Base-by-base conservation (phyloP, 176 grass and related monocot species). In the Raddia guianensis region DNA sequence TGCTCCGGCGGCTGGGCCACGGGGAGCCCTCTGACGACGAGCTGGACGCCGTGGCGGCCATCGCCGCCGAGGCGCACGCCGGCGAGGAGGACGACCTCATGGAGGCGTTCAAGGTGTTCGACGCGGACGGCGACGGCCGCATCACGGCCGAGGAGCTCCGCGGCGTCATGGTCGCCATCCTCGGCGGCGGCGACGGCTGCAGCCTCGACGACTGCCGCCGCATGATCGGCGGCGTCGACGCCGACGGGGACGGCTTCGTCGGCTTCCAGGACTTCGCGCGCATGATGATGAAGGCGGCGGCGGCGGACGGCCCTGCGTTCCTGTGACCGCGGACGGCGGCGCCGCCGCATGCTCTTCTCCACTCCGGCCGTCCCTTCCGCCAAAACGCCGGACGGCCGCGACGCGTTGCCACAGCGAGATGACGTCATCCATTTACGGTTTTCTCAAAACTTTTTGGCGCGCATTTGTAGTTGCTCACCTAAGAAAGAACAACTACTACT, bases 141-240 rank as follows among this genome's bases (percentile, higher is more conserved):
- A 99, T 99, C 97, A 90, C 93, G 9, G 93, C 97, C 35, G 93
- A 99, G 86, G 97, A 99, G 91, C 86, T 99, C 57, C 75, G 76
- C 44, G 77, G 83, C 62, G 93, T 99, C 0, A 82, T 99, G 74
- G 73, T 69, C 9, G 34, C 80, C 62, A 79, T 94, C 70, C 81
- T 94, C 49, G 92, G 92, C 34, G 90, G 56, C 62, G 89, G 67
- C 3, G 84, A 82, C 3, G 84, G 50, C 0, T 99, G 97, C 78
- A 93, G 79, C 84, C 83, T 96, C 72, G 97, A 96, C 20, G 97
- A 99, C 66, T 99, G 97, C 81, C 85, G 87, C 19, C 87, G 91
- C 53, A 99, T 99, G 97, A 96, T 99, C 80, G 85, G 91, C 11
- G 84, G 82, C 84, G 93, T 91, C 35, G 97, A 99, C 79, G 81